Evolutionary conservation across 2,329 filamentous ascomycete species (phyloP).

Genomic region (Xylaria digitata): DNA sequence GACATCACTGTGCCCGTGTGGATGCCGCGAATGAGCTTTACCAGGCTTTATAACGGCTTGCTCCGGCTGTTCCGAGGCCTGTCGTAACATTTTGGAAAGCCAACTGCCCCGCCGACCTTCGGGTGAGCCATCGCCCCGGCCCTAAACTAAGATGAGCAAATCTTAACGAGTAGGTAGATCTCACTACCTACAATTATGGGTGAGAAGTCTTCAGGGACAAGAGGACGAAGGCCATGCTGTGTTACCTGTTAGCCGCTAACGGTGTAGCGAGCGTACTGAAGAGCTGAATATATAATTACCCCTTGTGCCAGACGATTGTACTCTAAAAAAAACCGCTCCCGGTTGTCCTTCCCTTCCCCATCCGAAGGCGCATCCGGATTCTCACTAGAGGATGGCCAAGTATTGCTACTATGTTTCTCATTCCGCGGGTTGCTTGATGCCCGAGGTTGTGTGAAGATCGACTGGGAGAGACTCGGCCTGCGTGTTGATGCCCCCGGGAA

Average conservation of each 20-base stretch:
- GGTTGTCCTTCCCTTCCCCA: slow-evolving; percentile 61
- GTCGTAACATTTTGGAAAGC: slow-evolving; percentile 53
- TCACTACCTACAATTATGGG: slow-evolving; percentile 39
- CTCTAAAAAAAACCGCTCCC: slow-evolving; percentile 62
- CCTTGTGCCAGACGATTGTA: slow-evolving; percentile 71
- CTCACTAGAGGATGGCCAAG: slow-evolving; percentile 68
- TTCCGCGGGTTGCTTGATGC: slow-evolving; percentile 38
- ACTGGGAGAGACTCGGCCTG: slow-evolving; percentile 36
- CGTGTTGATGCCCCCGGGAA: slow-evolving; percentile 28
- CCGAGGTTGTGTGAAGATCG: slow-evolving; percentile 40
- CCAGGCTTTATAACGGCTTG: slow-evolving; percentile 47
- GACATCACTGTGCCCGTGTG: slow-evolving; percentile 67
- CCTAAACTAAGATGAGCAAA: slow-evolving; percentile 20
- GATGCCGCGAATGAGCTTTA: slow-evolving; percentile 53
- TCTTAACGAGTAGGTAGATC: neutral
- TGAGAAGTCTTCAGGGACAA: slow-evolving; percentile 48
- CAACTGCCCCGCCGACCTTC: slow-evolving; percentile 51
- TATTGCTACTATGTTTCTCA: slow-evolving; percentile 59
- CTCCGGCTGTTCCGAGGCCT: slow-evolving; percentile 47
- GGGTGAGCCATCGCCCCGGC: neutral
- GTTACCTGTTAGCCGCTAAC: slow-evolving; percentile 14
- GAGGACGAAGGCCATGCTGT: slow-evolving; percentile 64
- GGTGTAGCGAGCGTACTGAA: neutral
- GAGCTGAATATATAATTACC: slow-evolving; percentile 52
- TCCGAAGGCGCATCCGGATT: slow-evolving; percentile 61